Evolutionary conservation across 164 flowering plant genomes (phyloP).

Genomic region (Stephania japonica): DNA sequence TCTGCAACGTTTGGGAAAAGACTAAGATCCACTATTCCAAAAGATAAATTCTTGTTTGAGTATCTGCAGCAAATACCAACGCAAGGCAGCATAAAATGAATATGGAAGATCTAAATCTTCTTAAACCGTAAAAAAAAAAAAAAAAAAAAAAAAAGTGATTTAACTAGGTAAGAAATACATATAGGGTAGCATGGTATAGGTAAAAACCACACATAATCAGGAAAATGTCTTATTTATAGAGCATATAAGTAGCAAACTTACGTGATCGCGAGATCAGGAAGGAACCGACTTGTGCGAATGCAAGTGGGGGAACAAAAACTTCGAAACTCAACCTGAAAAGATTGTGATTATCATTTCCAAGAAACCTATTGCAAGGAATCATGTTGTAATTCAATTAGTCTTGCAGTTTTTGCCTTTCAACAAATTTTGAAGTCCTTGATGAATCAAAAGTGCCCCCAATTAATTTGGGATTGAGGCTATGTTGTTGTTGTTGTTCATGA

Average conservation of each 20-base stretch:
- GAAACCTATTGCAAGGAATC: not conserved
- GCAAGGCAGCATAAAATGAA: not conserved
- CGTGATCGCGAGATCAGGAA: slow-evolving; percentile 89
- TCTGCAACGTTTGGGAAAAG: slow-evolving; percentile 93
- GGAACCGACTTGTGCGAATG: slow-evolving; percentile 55
- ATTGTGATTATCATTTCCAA: slow-evolving; percentile 1
- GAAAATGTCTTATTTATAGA: not conserved
- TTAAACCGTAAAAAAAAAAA: too few relatives aligned
- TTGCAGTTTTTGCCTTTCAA: not conserved
- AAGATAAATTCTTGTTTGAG: slow-evolving; percentile 75
- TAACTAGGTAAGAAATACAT: too few relatives aligned
- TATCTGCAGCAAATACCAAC: slow-evolving; percentile 39
- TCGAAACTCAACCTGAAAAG: slow-evolving; percentile 76
- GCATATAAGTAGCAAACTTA: slow-evolving; percentile 26
- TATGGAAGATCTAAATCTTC: not conserved
- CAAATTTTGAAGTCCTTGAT: not conserved
- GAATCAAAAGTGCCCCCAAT: not conserved
- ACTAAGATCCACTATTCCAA: slow-evolving; percentile 87
- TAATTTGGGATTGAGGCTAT: too few relatives aligned
- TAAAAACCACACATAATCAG: too few relatives aligned
- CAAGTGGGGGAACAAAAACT: slow-evolving; percentile 48
- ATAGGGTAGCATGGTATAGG: too few relatives aligned
- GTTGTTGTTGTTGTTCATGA: too few relatives aligned
- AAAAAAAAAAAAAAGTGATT: too few relatives aligned
- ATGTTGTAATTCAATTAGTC: not conserved